Evolutionary conservation across 441 rosid species (phyloP).

Genomic region (Gossypium gossypioides): DNA sequence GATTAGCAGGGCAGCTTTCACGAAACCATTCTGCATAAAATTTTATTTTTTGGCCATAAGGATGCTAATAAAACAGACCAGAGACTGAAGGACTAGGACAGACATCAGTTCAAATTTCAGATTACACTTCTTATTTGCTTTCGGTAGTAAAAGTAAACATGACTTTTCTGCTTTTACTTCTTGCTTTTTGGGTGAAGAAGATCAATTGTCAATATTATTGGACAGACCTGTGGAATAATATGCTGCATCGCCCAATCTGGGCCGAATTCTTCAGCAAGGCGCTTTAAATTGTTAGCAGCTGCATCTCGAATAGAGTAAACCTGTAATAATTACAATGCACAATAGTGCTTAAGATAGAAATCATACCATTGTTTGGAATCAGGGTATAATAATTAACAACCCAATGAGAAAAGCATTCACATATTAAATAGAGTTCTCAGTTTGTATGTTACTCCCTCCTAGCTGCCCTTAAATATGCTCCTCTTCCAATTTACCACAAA

Average conservation of each 20-base stretch:
- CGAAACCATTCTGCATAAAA: neutral
- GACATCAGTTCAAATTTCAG: neutral
- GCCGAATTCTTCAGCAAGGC: conserved; percentile 92
- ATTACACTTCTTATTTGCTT: neutral
- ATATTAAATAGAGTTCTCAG: neutral
- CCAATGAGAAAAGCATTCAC: neutral
- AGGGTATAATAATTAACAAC: neutral
- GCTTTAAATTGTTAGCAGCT: conserved; percentile 85
- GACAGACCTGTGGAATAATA: conserved; percentile 42
- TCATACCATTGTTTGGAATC: neutral
- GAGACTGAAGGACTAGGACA: neutral
- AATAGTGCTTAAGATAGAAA: conserved; percentile 4
- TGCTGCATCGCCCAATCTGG: conserved; percentile 94
- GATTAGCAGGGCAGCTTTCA: neutral
- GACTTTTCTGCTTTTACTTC: neutral
- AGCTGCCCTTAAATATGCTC: neutral
- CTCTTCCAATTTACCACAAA: neutral
- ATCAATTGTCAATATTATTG: conserved; percentile 5
- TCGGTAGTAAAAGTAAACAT: neutral
- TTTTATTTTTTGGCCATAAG: neutral
- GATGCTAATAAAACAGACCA: neutral
- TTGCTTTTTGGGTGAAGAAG: neutral
- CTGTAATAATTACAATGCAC: conserved; percentile 25
- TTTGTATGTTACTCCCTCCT: neutral
- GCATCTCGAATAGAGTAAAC: conserved; percentile 92